Evolutionary conservation across 2,329 filamentous ascomycete species (phyloP), one percentile per base, ranked within the genome.

Genomic region (Cladobotryum protrusum): DNA sequence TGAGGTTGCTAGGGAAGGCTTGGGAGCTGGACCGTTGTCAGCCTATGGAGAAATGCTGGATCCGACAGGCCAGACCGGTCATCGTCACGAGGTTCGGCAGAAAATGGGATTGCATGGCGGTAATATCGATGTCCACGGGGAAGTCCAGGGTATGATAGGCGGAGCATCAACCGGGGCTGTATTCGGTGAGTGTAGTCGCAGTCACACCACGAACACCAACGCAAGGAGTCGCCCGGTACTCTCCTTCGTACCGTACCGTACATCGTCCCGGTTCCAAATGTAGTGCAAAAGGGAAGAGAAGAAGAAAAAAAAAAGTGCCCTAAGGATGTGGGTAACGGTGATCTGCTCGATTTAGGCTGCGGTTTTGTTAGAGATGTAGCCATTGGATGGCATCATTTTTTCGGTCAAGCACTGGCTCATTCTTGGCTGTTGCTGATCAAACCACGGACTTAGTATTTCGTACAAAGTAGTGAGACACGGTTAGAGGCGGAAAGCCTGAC

Each of bases 71-170:
- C 36, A 13, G 29, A 48, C 40, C 35, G 45, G 35, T 12, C 35
- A 29, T 44, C 9, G 45, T 51, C 49, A 51, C 45, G 49, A 48
- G 49, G 49, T 24, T 37, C 44, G 44, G 41, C 40, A 44, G 32
- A 45, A 51, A 51, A 45, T 34, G 35, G 43, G 29, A 18, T 44
- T 33, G 40, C 19, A 45, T 41, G 40, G 42, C 13, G 24, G n/a
- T 45, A 29, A 43, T 43, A 33, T 35, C 11, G 43, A 36, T 47
- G 15, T 32, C 36, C 40, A 51, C 46, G 43, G 48, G 48, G 48
- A 29, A 29, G 48, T 39, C 45, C 17, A 44, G 49, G 49, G 40
- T 47, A 43, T 51, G 49, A 51, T 51, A 51, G 49, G 45, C 41
- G 40, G 49, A 39, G 36, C 13, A 19, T 33, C 11, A 19, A 51